Evolutionary conservation across 495 filamentous ascomycete species (phyloP).

Genomic region (Aspergillus biplanus): DNA sequence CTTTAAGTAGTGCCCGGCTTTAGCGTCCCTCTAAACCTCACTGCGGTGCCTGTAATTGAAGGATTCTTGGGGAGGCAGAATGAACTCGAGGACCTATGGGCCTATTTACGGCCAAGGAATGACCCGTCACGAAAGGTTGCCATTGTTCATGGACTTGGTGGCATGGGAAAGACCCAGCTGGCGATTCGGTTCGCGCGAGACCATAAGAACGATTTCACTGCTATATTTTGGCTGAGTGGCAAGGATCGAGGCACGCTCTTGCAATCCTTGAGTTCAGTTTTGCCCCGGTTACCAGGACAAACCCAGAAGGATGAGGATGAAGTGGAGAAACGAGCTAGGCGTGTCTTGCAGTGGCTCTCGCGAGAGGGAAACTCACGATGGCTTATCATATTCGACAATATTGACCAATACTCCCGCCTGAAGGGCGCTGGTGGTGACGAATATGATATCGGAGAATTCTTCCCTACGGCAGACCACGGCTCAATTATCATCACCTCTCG

Average conservation of each 20-base stretch:
- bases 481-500: constrained; percentile 47
- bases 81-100: constrained; percentile 30
- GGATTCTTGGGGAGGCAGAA: constrained; percentile 31
- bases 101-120: constrained; percentile 25
- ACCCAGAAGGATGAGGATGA: constrained; percentile 3
- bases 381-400: constrained; percentile 47
- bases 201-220: constrained; percentile 33
- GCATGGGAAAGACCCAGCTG: constrained; percentile 48
- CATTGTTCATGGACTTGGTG: constrained; percentile 41
- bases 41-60: constrained; percentile 25
- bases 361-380: constrained; percentile 33
- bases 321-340: not conserved
- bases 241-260: constrained; percentile 25
- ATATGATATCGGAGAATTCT: constrained; percentile 39
- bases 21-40: constrained; percentile 29
- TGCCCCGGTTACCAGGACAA: constrained; percentile 22
- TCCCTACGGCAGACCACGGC: constrained; percentile 40
- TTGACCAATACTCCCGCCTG: constrained; percentile 35
- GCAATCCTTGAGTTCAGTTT: constrained; percentile 28
- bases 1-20: constrained; percentile 8
- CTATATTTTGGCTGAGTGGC: constrained; percentile 38
- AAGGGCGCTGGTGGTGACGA: constrained; percentile 22
- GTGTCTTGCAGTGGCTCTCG: constrained; percentile 8
- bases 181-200: constrained; percentile 39
- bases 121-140: constrained; percentile 26